Base-by-base conservation (phyloP, 176 grass and related monocot species). In the Rhynchospora pubera region DNA sequence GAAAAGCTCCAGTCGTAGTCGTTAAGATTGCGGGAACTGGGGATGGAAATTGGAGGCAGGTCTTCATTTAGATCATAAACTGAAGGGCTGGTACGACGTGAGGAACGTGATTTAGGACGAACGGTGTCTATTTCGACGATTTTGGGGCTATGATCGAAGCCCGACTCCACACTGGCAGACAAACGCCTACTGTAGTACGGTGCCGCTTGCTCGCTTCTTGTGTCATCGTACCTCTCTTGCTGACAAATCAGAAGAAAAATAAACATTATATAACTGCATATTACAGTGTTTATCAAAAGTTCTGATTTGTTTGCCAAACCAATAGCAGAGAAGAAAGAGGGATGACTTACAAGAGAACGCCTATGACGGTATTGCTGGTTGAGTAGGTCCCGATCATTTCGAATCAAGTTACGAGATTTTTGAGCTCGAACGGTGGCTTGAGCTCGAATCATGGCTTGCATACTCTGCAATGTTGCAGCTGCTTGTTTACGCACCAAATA, bases 81-180 rank as follows among this genome's bases (percentile, higher is more conserved):
- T 5, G 89, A 89, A 0, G 89, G 81, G 82, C 88, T 90, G 6
- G 88, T 94, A 65, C 91, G 89, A 5, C 91, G 87, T 5, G 97
- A 96, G 2, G 89, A 89, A 5, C 97, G 87, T 30, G 93, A 93
- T 70, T 84, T 86, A 5, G 89, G 93, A 14, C 93, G 83, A 16
- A 85, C 84, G 0, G 91, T 96, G 77, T 99, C 97, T 65, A 99
- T 91, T 85, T 99, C 97, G 23, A 99, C 97, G 51, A 96, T 95
- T 90, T 96, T 99, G 1, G 97, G 91, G 84, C 97, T 99, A 76
- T 83, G 85, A 84, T 95, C 96, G 48, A 59, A 90, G 16, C 86
- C 91, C 2, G 86, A 90, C 48, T 99, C 97, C 28, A 99, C 78
- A 91, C 87, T 91, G 52, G 93, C 87, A 0, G 97, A 96, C 18